Evolutionary conservation across 768 basidiomycete genomes (phyloP).

Genomic region (Suillus tomentosus): DNA sequence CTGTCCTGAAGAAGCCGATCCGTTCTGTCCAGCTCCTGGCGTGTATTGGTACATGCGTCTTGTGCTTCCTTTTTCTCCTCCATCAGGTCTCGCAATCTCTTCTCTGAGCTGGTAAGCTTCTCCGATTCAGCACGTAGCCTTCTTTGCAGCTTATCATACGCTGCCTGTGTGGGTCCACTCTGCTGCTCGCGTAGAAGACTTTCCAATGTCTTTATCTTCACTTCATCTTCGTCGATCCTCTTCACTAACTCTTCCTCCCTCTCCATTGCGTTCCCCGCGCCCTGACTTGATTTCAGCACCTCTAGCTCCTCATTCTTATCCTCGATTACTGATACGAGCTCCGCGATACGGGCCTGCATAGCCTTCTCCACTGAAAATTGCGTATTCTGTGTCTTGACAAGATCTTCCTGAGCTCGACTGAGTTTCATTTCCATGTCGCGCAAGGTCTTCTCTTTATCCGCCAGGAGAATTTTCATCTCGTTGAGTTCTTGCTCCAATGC

Average conservation of each 20-base stretch:
- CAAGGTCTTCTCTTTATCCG: slow-evolving; percentile 48
- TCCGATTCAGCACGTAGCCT: slow-evolving; percentile 46
- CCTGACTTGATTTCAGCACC: slow-evolving; percentile 39
- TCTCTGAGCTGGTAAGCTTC: slow-evolving; percentile 43
- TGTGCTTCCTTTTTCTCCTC: slow-evolving; percentile 55
- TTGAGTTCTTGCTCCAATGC: slow-evolving; percentile 58
- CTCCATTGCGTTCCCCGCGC: slow-evolving; percentile 39
- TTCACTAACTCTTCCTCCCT: slow-evolving; percentile 64
- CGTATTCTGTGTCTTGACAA: slow-evolving; percentile 60
- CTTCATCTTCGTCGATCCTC: slow-evolving; percentile 74
- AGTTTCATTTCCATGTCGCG: slow-evolving; percentile 47
- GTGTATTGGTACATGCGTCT: slow-evolving; percentile 43
- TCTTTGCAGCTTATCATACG: slow-evolving; percentile 42
- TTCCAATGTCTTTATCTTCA: slow-evolving; percentile 62
- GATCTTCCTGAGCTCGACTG: slow-evolving; percentile 47
- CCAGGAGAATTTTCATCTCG: slow-evolving; percentile 45
- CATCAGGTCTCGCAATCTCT: slow-evolving; percentile 46
- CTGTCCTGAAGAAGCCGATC: slow-evolving; percentile 22
- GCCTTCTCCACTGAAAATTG: slow-evolving; percentile 54
- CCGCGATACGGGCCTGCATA: slow-evolving; percentile 44
- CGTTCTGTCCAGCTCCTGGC: slow-evolving; percentile 32
- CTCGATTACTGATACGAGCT: slow-evolving; percentile 46
- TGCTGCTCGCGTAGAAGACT: slow-evolving; percentile 45
- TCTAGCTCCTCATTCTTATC: slow-evolving; percentile 63
- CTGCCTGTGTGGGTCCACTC: slow-evolving; percentile 32